Conservation (phyloP, 352 stramenopile genomes). For the Globisporangium abappressorium region DNA sequence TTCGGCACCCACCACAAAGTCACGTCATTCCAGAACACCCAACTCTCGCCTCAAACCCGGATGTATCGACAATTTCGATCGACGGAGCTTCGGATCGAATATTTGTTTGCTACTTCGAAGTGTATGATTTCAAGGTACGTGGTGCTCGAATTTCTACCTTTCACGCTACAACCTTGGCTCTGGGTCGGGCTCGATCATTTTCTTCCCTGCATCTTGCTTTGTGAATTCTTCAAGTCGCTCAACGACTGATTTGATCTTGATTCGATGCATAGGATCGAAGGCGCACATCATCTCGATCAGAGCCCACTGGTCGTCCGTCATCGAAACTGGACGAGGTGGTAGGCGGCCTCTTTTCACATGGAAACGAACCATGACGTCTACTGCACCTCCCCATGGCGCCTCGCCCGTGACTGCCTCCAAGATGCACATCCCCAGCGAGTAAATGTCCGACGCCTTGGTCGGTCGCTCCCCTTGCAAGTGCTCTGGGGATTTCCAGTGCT, state of each 20-base stretch:
- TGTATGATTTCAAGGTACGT: no score
- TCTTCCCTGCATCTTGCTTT: not conserved
- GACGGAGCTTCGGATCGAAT: not conserved
- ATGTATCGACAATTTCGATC: no score
- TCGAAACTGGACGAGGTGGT: not conserved
- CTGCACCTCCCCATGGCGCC: conserved; percentile 14
- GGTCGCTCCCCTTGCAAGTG: conserved; percentile 6
- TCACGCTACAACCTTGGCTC: not conserved
- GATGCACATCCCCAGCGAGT: conserved; percentile 23
- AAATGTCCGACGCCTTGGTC: conserved; percentile 17
- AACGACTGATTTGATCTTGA: conserved; percentile 10
- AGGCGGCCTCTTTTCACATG: conserved; percentile 2
- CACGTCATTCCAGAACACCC: no score
- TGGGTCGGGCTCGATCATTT: not conserved
- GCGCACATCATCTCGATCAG: conserved; percentile 14
- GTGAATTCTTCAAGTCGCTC: conserved; percentile 7
- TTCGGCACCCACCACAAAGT: not conserved
- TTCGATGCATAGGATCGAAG: conserved; percentile 1
- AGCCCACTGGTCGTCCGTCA: conserved; percentile 12
- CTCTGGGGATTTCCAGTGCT: conserved; percentile 15
- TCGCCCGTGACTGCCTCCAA: conserved; percentile 17
- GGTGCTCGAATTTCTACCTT: not conserved
- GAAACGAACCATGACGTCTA: conserved; percentile 10
- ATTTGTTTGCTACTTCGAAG: no score
- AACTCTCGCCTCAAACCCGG: no score